Percentiles rank a stretch among this genome's conserved stretches.
Conservation (phyloP, 306 rosid species). For the Alnus rubra region DNA sequence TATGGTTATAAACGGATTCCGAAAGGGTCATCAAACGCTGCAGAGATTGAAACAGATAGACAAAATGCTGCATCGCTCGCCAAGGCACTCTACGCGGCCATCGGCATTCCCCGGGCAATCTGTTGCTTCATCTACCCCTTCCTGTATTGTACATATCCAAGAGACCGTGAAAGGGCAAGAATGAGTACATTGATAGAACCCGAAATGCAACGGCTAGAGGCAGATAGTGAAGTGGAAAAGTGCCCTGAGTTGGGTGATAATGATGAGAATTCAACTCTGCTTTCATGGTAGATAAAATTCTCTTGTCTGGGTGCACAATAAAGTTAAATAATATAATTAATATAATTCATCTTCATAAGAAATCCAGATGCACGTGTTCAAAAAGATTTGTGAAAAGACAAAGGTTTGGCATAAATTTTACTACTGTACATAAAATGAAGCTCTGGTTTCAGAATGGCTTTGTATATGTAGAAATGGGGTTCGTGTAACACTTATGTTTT, state of each 20-base stretch:
- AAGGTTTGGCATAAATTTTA: too few species aligned
- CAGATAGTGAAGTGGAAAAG: constrained; percentile 4
- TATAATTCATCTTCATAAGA: too few species aligned
- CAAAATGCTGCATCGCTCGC: constrained; percentile 81
- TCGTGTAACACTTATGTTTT: too few species aligned
- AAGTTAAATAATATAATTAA: too few species aligned
- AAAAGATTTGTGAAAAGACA: too few species aligned
- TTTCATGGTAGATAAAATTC: not conserved
- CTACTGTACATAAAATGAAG: too few species aligned
- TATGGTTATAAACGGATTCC: constrained; percentile 65
- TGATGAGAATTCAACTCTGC: not conserved
- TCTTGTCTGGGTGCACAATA: not conserved
- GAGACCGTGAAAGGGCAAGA: constrained; percentile 78
- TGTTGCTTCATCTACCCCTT: constrained; percentile 68
- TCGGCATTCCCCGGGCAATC: constrained; percentile 63
- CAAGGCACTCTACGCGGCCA: constrained; percentile 69
- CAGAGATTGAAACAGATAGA: constrained; percentile 57
- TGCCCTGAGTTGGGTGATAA: not conserved
- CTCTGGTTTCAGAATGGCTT: too few species aligned
- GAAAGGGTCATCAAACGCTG: constrained; percentile 51
- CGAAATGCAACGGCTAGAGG: constrained; percentile 60
- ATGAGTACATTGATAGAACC: constrained; percentile 61
- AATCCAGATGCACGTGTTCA: too few species aligned
- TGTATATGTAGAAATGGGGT: too few species aligned
- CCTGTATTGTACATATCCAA: constrained; percentile 79